Evolutionary conservation across 2,329 filamentous ascomycete species (phyloP), one percentile per base, ranked within the genome.

Genomic region (Alternaria sp.): DNA sequence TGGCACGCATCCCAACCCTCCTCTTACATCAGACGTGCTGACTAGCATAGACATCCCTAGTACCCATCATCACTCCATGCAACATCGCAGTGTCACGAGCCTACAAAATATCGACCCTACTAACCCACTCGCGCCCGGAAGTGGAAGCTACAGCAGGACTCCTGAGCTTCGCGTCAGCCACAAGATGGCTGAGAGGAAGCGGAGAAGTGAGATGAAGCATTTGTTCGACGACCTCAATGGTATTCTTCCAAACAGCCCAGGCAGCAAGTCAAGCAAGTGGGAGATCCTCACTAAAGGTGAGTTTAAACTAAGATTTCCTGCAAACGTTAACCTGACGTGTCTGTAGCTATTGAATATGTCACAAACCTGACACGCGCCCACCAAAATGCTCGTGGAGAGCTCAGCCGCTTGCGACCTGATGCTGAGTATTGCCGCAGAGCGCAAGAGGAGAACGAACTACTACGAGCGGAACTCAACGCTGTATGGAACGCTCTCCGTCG

Each of bases 231-330:
- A 92, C 67, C 80, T 95, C 8, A 86, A 92, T 66, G 88, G 90
- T 65, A 82, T 92, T 36, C 88, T 94, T 79, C 91, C 91, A 1
- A 90, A 92, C 67, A 91, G 92, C 69, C 86, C 91, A 14, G 91
- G 91, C 1, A 90, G 89, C 24, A 96, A 95, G 75, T 91, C 91
- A 0, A 93, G 90, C 66, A 96, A 96, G 69, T 96, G 91, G 91
- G 91, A 96, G 69, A 93, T 94, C 48, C 75, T 96, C 14, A 93
- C 90, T 3, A 94, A 94, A 82, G 90, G 91, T 93, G 80, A 62
- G 84, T 74, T 26, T n/a, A 23, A 2, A 26, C 7, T 13, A n/a
- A 14, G 8, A n/a, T 39, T 28, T 11, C 40, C 40, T 57, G 1
- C 11, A 14, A 11, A 10, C n/a, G 13, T 40, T 64, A 69, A 53